Base-by-base conservation (phyloP, 23 red algal species). In the Pyropia yezoensis region DNA sequence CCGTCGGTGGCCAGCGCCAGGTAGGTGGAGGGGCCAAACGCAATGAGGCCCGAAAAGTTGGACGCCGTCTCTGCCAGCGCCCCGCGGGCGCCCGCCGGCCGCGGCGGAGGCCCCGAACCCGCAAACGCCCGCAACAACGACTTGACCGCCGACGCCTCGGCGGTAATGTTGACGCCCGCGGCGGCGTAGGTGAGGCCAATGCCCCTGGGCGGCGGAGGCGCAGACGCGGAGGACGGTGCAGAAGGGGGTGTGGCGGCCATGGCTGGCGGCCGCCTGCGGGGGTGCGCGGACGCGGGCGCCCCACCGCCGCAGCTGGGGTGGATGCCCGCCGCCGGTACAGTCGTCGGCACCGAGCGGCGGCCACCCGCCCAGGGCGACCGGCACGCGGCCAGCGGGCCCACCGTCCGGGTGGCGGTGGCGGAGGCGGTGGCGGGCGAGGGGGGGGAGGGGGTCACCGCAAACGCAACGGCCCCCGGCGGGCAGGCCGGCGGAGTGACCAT, bases 1-100 rank as follows among this genome's bases (percentile, higher is more conserved):
- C 90, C 90, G 57, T 96, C 90, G 2, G 90, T 96, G 57, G 73
- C 71, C 2, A 96, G 66, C 27, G 90, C 90, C 18, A 96, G 70
- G 14, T 82, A 55, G 30, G 56, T 71, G 63, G 75, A 71, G 20
- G 61, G 60, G 23, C 81, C 90, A 65, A 96, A 96, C 23, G 88
- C 90, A 56, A 96, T 83, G 20, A 96, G 75, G 1, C 90, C 90
- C 25, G 90, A 88, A 59, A 96, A 96, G 49, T 79, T 77, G 0
- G 75, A 82, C 14, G 64, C 49, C 15, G 88, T 67, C 50, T 56
- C 73, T 15, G 76, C 82, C 1, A 61, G 65, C 11, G 83, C 84
- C 20, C 82, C 90, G 32, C 24, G 53, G 15, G 67, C 57, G 26
- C 73, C 82, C 7, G 28, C 29, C 32, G 27, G 25, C 52, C 90